Conservation (phyloP, 495 filamentous ascomycete species). For the Parathielavia appendiculata region DNA sequence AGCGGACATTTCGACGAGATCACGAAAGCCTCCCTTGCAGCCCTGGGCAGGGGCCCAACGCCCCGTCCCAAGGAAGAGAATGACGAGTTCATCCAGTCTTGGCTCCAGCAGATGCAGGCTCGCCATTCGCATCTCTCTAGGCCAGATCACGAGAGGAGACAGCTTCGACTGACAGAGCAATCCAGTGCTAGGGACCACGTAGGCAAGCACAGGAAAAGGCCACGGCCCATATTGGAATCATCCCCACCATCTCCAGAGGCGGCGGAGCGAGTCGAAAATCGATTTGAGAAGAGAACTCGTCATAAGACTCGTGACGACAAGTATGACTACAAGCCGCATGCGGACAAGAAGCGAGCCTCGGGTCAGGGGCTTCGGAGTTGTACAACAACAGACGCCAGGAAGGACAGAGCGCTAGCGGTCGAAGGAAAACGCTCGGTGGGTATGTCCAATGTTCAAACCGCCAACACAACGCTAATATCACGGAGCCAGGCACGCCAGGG, state of each 20-base stretch:
- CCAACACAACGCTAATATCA: not conserved
- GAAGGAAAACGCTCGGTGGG: not conserved
- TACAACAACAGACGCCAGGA: not conserved
- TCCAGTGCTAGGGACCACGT: not conserved
- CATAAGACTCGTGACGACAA: slow-evolving; percentile 58
- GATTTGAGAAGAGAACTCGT: slow-evolving; percentile 55
- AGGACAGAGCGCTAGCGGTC: not conserved
- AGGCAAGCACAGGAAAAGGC: slow-evolving; percentile 18
- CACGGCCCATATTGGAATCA: slow-evolving; percentile 3
- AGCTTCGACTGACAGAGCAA: not conserved
- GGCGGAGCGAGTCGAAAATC: not conserved
- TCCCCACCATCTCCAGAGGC: not conserved
- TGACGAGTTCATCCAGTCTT: slow-evolving; percentile 29
- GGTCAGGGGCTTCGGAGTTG: not conserved
- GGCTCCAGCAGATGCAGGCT: slow-evolving; percentile 32
- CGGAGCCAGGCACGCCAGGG: not conserved
- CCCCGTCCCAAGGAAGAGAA: slow-evolving; percentile 4
- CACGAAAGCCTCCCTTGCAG: not conserved
- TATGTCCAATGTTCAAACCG: too few species aligned
- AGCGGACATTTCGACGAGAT: not conserved
- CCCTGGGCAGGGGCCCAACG: not conserved
- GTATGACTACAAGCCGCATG: slow-evolving; percentile 43
- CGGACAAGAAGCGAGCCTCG: slow-evolving; percentile 34
- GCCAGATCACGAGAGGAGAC: slow-evolving; percentile 5
- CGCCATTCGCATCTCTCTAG: slow-evolving; percentile 16